Base-by-base conservation (phyloP, 2,329 filamentous ascomycete genomes). In the Sporothrix pseudoabietina region DNA sequence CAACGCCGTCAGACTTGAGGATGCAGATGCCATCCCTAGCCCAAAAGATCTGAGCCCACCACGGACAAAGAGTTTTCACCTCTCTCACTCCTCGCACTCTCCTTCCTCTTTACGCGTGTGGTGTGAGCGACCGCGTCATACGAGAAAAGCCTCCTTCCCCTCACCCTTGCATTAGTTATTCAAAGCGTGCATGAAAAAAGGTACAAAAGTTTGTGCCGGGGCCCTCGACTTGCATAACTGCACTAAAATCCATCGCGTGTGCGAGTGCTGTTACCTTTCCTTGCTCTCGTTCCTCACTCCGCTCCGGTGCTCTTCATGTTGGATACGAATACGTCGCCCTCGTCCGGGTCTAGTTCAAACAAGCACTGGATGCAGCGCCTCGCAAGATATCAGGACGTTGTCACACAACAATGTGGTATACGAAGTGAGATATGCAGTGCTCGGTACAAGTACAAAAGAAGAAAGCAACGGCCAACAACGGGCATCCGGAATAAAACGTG, bases 101-200 rank as follows among this genome's bases (percentile, higher is more conserved):
- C 65, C 44, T 52, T 52, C 44, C 44, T 52, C 65, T 68, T 63
- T 52, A 66, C 44, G 44, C 41, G 65, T 52, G 65, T 68, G 65
- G 8, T 52, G 65, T 35, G 66, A 69, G 47, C 30, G 26, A 65
- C 70, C 70, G 39, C 71, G 61, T 72, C 71, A 72, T 72, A 59
- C 61, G 61, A 72, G 39, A 22, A 69, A 69, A 26, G 65, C 26
- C 47, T 22, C 3, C 6, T 32, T n/a, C 74, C 52, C 68, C 74
- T 73, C 74, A 71, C 65, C 49, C 74, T 71, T 75, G 73, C 74
- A 74, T 74, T 74, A 75, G 74, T 39, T 72, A 63, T 55, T 63
- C 59, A 69, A 69, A 59, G 32, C 68, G 70, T 73, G 73, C 72
- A 74, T 73, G 47, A 55, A 73, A 63, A 59, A 63, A 59, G 41